A percentile compares a stretch with the other conserved stretches of the same genome.
These are phyloP conservation scores for Penicillium sp. DNA, from an alignment of 2,329 filamentous ascomycete genomes.

Conservation along the genomic window DNA sequence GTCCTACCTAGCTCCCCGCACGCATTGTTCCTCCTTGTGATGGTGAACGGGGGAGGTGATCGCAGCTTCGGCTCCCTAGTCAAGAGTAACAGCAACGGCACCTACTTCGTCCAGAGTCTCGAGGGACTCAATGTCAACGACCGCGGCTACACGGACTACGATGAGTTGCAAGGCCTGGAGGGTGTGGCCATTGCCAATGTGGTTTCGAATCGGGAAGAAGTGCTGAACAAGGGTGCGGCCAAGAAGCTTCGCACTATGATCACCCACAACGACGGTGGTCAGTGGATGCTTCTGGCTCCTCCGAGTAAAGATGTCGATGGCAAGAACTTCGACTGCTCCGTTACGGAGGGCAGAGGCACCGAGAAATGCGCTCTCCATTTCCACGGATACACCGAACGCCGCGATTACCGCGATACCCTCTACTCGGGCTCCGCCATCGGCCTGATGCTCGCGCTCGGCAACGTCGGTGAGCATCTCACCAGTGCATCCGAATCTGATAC, in stretches of 20 bases:
- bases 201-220: constrained; percentile 69
- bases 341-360: constrained; percentile 50
- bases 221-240: constrained; percentile 57
- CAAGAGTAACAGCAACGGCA: constrained; percentile 98
- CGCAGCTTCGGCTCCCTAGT: constrained; percentile 80
- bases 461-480: constrained; percentile 73
- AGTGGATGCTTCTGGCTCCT: constrained; percentile 76
- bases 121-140: constrained; percentile 76
- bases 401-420: constrained; percentile 77
- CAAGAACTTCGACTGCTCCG: constrained; percentile 67
- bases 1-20: constrained; percentile 93
- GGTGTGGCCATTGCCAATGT: constrained; percentile 85
- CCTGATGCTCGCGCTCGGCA: constrained; percentile 85
- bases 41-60: constrained; percentile 63
- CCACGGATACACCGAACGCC: constrained; percentile 90
- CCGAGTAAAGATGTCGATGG: constrained; percentile 68
- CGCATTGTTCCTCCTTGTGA: constrained; percentile 90
- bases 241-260: constrained; percentile 90
- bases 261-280: constrained; percentile 90
- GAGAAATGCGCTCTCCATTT: constrained; percentile 82
- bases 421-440: constrained; percentile 86
- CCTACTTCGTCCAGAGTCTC: constrained; percentile 84
- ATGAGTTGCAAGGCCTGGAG: constrained; percentile 89
- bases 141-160: constrained; percentile 83
- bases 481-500: constrained; percentile 73